phyloP scores from a whole-genome alignment of 768 basidiomycete species.

The Hydnomerulius pinastri region DNA sequence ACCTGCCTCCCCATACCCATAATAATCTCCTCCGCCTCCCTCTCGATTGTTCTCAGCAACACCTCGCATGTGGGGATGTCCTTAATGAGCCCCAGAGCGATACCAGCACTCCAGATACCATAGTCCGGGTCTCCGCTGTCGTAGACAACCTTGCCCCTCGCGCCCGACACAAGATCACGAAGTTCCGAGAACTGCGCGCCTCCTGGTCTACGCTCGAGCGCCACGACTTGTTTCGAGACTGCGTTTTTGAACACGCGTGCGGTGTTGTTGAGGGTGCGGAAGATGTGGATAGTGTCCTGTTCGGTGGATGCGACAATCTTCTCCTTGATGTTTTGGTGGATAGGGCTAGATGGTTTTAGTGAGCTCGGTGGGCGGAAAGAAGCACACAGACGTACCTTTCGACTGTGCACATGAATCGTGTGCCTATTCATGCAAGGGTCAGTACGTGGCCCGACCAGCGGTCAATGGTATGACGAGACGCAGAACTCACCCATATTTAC shows the following conservation, averaged over 20 bases:
- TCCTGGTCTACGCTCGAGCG: conserved; percentile 74
- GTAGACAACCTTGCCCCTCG: conserved; percentile 71
- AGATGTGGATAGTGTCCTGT: conserved; percentile 85
- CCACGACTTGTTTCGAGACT: conserved; percentile 82
- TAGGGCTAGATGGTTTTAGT: conserved; percentile 52
- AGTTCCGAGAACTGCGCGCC: conserved; percentile 89
- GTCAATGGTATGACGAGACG: not conserved
- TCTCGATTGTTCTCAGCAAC: conserved; percentile 68
- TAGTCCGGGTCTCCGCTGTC: conserved; percentile 83
- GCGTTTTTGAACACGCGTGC: conserved; percentile 87
- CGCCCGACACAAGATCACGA: conserved; percentile 73
- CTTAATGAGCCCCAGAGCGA: conserved; percentile 70
- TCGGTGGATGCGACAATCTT: conserved; percentile 85
- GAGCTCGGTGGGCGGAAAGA: not conserved
- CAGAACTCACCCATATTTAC: conserved; percentile 73
- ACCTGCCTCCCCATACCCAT: conserved; percentile 39
- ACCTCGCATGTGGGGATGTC: conserved; percentile 84
- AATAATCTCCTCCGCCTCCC: conserved; percentile 72
- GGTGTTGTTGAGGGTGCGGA: conserved; percentile 83
- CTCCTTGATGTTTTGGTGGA: conserved; percentile 89
- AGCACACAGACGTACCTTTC: conserved; percentile 56
- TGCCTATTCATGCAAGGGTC: conserved; percentile 41
- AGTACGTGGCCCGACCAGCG: not conserved
- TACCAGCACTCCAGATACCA: conserved; percentile 82
- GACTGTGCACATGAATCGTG: conserved; percentile 90